Percentiles rank a stretch among this genome's conserved stretches.
These are phyloP conservation scores for Lentinus brumalis DNA, from an alignment of 768 basidiomycete genomes.

Conservation along the genomic window DNA sequence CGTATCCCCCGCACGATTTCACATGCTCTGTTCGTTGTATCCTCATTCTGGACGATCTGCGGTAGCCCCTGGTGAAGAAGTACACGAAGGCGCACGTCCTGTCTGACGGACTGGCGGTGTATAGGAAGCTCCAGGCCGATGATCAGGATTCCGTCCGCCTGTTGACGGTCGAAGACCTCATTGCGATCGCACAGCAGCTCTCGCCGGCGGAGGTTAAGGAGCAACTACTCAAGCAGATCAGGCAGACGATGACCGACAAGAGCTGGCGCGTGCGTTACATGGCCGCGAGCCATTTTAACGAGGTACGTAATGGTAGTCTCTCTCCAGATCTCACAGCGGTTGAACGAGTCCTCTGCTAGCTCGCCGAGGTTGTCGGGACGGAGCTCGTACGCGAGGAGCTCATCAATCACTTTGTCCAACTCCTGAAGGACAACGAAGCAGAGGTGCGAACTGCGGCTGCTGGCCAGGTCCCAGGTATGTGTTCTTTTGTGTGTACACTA, in stretches of 20 bases:
- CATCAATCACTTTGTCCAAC: conserved; percentile 87
- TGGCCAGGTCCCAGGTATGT: conserved; percentile 91
- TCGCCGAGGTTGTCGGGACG: conserved; percentile 87
- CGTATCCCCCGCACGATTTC: conserved; percentile 39
- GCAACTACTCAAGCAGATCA: conserved; percentile 84
- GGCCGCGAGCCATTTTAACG: conserved; percentile 97
- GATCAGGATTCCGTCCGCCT: conserved; percentile 98
- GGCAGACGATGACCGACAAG: conserved; percentile 89
- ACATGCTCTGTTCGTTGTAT: conserved; percentile 22
- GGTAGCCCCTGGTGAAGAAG: conserved; percentile 75
- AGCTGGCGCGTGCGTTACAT: conserved; percentile 99
- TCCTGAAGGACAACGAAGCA: conserved; percentile 98
- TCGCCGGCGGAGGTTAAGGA: conserved; percentile 89
- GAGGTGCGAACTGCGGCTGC: conserved; percentile 97
- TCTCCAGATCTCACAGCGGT: background rate
- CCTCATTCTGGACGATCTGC: conserved; percentile 7
- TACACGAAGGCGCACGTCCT: conserved; percentile 81
- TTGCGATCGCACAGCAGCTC: conserved; percentile 86
- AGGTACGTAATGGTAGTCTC: conserved; percentile 48
- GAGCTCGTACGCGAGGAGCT: conserved; percentile 94
- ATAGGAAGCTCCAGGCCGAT: conserved; percentile 90
- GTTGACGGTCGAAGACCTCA: conserved; percentile 93
- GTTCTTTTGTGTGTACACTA: conserved; percentile 1
- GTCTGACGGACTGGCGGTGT: conserved; percentile 87
- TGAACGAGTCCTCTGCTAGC: conserved; percentile 42